Base-by-base conservation (phyloP, 2,329 filamentous ascomycete species). In the Didymella glomerata region DNA sequence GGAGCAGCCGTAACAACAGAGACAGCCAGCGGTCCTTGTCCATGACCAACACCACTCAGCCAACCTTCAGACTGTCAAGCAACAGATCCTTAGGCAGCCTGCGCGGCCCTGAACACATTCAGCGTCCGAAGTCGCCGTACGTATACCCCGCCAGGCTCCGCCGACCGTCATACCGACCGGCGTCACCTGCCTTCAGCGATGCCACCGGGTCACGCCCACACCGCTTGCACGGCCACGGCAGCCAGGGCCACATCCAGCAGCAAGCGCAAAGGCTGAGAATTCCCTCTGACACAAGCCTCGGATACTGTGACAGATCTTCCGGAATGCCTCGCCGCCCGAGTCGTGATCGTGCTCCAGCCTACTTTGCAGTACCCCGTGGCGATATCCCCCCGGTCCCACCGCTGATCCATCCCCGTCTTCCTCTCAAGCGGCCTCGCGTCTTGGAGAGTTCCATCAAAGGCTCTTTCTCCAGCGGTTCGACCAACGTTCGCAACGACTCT, bases 171-270 rank as follows among this genome's bases (percentile, higher is more conserved):
- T 77, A 79, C 62, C 75, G 80, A 20, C 74, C 80, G 18, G 69
- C 71, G 13, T 82, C 81, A 20, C 79, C 80, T 34, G 77, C 79
- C 8, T 63, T 79, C 70, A 82, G 78, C 58, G 80, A 83, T 44
- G 62, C 63, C 3, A 65, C 68, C 25, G 65, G 70, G 10, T 45
- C 64, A 18, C 63, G 66, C 20, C 52, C 62, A 32, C 65, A 64
- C 51, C 66, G 64, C 47, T 48, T 62, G 36, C 61, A 68, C 41
- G 65, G 64, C 18, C 51, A 60, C 24, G 57, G 65, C 11, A 57
- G 55, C 18, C 62, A 60, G 22, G 48, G 62, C 28, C 57, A 60
- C 20, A 41, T 44, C 30, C 44, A 52, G 7, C 20, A 57, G 13
- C 51, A 45, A 38, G 51, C 38, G 24, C 56, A 62, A 25, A 73